Evolutionary conservation across 805 yeast species (phyloP).

Genomic region (Candida jianshihensis): DNA sequence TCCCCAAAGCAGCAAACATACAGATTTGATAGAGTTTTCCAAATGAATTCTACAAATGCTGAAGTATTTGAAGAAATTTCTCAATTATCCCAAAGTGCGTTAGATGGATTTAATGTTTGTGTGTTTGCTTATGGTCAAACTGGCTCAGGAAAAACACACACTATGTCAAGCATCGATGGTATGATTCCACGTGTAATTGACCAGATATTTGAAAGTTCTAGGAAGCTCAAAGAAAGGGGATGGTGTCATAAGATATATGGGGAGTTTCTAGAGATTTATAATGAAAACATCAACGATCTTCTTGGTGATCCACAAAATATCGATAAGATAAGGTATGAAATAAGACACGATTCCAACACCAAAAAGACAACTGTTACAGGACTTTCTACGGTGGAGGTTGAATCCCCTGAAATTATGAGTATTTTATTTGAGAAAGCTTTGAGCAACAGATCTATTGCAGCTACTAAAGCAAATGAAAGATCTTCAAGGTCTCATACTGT

Average conservation of each 20-base stretch:
- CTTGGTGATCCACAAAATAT: slow-evolving; percentile 26
- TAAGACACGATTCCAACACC: slow-evolving; percentile 55
- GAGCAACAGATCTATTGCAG: slow-evolving; percentile 65
- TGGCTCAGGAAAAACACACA: slow-evolving; percentile 89
- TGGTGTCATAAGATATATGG: slow-evolving; percentile 62
- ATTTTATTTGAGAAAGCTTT: slow-evolving; percentile 47
- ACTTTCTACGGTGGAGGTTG: slow-evolving; percentile 41
- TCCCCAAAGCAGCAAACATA: slow-evolving; percentile 32
- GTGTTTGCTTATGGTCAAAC: slow-evolving; percentile 97
- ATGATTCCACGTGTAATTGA: slow-evolving; percentile 72
- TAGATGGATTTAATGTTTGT: slow-evolving; percentile 89
- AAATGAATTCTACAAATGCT: slow-evolving; percentile 41
- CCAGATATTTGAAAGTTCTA: slow-evolving; percentile 58
- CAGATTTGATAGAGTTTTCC: slow-evolving; percentile 75
- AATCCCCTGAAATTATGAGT: slow-evolving; percentile 41
- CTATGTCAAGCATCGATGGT: slow-evolving; percentile 79
- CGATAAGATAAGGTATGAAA: slow-evolving; percentile 45
- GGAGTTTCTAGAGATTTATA: slow-evolving; percentile 84
- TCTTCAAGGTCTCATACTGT: slow-evolving; percentile 92
- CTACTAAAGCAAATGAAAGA: slow-evolving; percentile 72
- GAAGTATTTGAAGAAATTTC: slow-evolving; percentile 80
- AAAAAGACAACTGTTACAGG: slow-evolving; percentile 58
- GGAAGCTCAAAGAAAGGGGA: slow-evolving; percentile 41
- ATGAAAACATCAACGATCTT: slow-evolving; percentile 72
- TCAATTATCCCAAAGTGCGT: slow-evolving; percentile 75